Evolutionary conservation across 108 stramenopile genomes (phyloP), one percentile per base, ranked within the genome.

Genomic region (Nitzschia sp.): DNA sequence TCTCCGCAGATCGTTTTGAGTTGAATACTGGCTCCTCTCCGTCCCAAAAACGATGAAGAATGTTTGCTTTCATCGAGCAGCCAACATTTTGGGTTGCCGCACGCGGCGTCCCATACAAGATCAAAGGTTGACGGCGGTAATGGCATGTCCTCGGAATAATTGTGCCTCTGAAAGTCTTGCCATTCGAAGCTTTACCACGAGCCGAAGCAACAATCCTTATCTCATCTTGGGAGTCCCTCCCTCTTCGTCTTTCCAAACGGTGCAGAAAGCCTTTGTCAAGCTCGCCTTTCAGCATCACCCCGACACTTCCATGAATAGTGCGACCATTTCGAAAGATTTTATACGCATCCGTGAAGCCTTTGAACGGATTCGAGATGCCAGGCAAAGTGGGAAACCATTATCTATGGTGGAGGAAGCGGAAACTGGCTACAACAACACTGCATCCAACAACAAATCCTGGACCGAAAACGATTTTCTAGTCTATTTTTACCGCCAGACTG

Each of bases 231-330:
- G 82, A 1, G 23, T 83, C 29, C 72, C 68, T 19, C 51, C 32
- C 0, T 30, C 34, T 8, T 34, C 64, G 18, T 45, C 65, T 13
- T 79, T 58, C 29, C 30, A 48, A 2, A 54, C 30, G 2, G 78
- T 83, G n/a, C 71, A 79, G 31, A 54, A 64, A n/a, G 56, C 71
- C 17, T 83, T 83, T 51, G 0, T 79, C 9, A 55, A 79, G 58
- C 46, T 75, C 29, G 82, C 82, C n/a, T 42, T 83, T 46, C 15
- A 76, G 33, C 68, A 83, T 74, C 82, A 83, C 62, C 82, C 82
- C 8, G 82, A 83, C 68, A 60, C 54, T 18, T 32, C 59, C 33
- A 31, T 27, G n/a, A 33, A 59, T 25, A 30, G 48, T 29, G 28
- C 47, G 34, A 53, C 31, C 46, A 17, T 46, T 21, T 34, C 57